Evolutionary conservation across 1,284 basidiomycete genomes (phyloP).

Genomic region (Trichosporon coremiiforme): DNA sequence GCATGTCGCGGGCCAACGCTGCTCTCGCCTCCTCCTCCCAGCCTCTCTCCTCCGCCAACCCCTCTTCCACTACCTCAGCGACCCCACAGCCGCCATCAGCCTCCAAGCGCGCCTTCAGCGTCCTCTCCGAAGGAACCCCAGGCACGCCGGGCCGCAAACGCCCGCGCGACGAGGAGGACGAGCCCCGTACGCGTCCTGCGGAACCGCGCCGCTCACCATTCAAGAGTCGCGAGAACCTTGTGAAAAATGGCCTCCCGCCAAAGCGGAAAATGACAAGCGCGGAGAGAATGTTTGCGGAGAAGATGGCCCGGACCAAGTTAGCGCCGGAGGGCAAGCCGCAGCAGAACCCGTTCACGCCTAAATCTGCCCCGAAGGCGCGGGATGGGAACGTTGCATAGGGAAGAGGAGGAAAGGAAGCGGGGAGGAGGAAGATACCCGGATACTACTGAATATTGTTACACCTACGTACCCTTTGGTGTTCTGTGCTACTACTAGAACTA

Average conservation of each 20-base stretch:
- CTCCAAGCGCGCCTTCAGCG: constrained; percentile 9
- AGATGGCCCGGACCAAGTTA: neutral
- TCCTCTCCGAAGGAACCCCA: neutral
- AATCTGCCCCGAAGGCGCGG: no score
- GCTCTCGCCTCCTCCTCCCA: neutral
- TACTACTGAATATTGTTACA: no score
- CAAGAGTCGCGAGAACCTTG: constrained; percentile 5
- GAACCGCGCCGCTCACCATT: neutral
- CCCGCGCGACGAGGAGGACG: constrained; percentile 28
- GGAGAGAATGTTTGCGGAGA: constrained; percentile 13
- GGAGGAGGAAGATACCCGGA: neutral
- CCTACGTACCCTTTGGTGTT: neutral
- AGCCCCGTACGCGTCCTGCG: neutral
- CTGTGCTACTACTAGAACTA: neutral
- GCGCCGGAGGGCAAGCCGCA: neutral
- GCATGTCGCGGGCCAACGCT: neutral
- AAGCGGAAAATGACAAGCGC: constrained; percentile 15
- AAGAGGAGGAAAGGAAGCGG: neutral
- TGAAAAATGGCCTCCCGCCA: neutral
- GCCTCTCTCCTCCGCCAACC: no score
- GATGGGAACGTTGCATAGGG: constrained; percentile 16
- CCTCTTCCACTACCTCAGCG: neutral
- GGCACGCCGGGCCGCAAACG: constrained; percentile 27
- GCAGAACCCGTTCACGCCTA: neutral
- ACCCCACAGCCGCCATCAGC: neutral